Evolutionary conservation across 2,329 filamentous ascomycete species (phyloP).

Genomic region (Paecilomyces dactylethromorphus): DNA sequence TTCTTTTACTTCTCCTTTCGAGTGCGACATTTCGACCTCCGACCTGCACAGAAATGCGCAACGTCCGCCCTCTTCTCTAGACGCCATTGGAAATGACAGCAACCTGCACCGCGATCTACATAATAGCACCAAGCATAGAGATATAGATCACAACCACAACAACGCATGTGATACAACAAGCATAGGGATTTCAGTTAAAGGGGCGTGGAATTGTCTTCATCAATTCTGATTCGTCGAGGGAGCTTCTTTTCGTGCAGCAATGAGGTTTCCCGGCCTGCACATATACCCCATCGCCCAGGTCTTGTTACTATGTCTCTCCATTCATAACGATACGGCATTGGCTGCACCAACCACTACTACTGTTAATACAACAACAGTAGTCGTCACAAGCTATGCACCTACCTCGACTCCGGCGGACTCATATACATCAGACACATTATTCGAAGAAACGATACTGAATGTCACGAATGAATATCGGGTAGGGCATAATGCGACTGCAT

Average conservation of each 20-base stretch:
- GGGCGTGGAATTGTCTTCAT: background rate
- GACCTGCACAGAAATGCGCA: background rate
- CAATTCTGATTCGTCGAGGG: background rate
- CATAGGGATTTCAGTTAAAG: background rate
- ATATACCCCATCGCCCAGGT: background rate
- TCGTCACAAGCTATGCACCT: background rate
- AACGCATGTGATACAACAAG: background rate
- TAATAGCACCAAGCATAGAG: background rate
- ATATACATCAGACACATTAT: conserved; percentile 38
- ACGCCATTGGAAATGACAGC: background rate
- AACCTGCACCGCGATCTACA: background rate
- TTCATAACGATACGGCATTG: background rate
- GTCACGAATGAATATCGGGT: conserved; percentile 60
- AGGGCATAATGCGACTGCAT: conserved; percentile 52
- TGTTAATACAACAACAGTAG: conserved; percentile 3
- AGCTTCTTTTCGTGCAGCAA: background rate
- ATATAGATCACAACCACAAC: background rate
- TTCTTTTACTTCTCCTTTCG: background rate
- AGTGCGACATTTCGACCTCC: background rate
- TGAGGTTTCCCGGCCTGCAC: background rate
- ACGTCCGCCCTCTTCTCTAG: background rate
- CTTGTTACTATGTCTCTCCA: background rate
- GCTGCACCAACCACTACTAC: background rate
- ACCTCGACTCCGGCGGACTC: conserved; percentile 17
- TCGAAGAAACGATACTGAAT: conserved; percentile 52